These are phyloP conservation scores for Ampelocalamus luodianensis DNA, from an alignment of 176 grass and related monocot species.

Conservation along the genomic window DNA sequence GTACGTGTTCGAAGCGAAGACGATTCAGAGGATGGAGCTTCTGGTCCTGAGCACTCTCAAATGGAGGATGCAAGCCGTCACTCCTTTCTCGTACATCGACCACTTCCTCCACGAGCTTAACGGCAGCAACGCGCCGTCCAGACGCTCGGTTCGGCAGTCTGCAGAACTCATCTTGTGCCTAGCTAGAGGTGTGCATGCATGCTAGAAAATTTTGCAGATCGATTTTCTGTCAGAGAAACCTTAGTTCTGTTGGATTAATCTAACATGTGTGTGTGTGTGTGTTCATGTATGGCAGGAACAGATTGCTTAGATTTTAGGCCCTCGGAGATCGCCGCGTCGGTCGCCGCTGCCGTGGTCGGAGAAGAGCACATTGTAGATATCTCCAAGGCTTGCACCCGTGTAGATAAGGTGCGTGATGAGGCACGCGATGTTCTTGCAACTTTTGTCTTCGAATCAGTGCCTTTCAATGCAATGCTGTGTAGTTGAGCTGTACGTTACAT, in stretches of 20 bases:
- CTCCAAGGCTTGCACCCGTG: conserved; percentile 56
- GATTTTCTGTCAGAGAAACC: neutral
- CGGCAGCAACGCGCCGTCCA: conserved; percentile 52
- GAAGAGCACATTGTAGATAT: conserved; percentile 54
- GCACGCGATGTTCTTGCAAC: neutral
- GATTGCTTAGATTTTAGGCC: conserved; percentile 69
- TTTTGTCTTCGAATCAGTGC: neutral
- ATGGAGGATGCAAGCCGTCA: conserved; percentile 97
- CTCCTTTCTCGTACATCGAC: conserved; percentile 91
- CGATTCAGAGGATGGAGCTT: conserved; percentile 97
- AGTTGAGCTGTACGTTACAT: neutral
- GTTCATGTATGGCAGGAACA: conserved; percentile 51
- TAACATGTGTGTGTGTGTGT: neutral
- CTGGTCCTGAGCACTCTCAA: conserved; percentile 86
- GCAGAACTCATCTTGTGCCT: conserved; percentile 60
- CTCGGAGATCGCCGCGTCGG: conserved; percentile 78
- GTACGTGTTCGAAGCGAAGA: conserved; percentile 89
- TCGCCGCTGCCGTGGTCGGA: conserved; percentile 56
- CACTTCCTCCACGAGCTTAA: conserved; percentile 80
- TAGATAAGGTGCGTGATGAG: conserved; percentile 64
- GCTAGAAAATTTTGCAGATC: neutral
- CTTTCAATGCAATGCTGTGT: neutral
- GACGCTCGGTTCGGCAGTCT: conserved; percentile 34
- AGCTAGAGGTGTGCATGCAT: conserved; percentile 52
- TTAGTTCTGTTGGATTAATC: neutral